Evolutionary conservation across 2,329 filamentous ascomycete genomes (phyloP).

Genomic region (Cordyceps pruinosa): DNA sequence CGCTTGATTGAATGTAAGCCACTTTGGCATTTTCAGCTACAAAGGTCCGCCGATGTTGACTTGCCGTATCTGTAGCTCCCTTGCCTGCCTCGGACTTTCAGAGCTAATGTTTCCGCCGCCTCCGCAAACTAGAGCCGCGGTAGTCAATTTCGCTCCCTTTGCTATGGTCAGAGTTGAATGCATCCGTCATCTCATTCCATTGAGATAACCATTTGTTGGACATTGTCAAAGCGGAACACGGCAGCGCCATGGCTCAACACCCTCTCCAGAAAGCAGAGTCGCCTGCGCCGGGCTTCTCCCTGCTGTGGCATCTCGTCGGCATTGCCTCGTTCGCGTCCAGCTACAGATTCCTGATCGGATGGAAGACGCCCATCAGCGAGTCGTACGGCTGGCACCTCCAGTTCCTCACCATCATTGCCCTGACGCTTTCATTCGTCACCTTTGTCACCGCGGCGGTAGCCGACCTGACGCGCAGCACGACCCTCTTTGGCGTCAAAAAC

Average conservation of each 20-base stretch:
- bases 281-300: slow-evolving; percentile 57
- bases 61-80: neutral
- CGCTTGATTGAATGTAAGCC: neutral
- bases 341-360: slow-evolving; percentile 44
- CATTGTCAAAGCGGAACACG: neutral
- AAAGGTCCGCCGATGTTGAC: neutral
- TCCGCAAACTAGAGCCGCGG: neutral
- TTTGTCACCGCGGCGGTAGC: slow-evolving; percentile 57
- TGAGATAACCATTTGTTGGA: neutral
- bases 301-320: slow-evolving; percentile 52
- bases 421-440: slow-evolving; percentile 52
- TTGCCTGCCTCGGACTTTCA: neutral
- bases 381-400: slow-evolving; percentile 63
- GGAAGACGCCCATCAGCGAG: slow-evolving; percentile 45
- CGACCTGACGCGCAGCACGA: slow-evolving; percentile 52
- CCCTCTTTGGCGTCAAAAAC: slow-evolving; percentile 63
- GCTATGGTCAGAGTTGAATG: neutral
- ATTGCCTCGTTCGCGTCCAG: slow-evolving; percentile 46
- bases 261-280: slow-evolving; percentile 59
- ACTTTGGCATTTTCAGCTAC: neutral
- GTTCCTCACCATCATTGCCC: slow-evolving; percentile 68
- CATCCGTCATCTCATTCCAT: neutral
- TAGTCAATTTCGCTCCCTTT: neutral
- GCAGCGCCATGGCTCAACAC: slow-evolving; percentile 39
- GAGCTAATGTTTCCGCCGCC: slow-evolving; percentile 5